A percentile compares a stretch with the other conserved stretches of the same genome.
Conservation (phyloP, 345 rosid genomes). For the Dimocarpus longan region DNA sequence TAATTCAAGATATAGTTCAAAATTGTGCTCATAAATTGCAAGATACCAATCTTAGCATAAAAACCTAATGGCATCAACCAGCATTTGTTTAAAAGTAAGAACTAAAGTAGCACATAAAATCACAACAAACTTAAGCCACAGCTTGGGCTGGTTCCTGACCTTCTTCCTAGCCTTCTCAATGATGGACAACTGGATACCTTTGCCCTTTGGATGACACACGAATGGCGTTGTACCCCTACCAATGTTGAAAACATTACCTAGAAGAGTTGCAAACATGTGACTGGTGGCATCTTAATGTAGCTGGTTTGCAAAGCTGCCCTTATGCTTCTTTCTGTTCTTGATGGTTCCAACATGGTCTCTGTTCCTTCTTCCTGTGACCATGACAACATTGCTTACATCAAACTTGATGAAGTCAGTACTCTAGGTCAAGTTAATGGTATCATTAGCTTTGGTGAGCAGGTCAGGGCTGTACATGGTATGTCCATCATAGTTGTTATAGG, state of each 20-base stretch:
- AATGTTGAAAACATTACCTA: slow-evolving; percentile 72
- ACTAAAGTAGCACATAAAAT: background rate
- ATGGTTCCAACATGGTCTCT: slow-evolving; percentile 84
- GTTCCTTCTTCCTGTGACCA: slow-evolving; percentile 93
- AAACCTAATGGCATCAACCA: slow-evolving; percentile 3
- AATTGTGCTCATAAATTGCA: background rate
- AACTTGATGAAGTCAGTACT: slow-evolving; percentile 76
- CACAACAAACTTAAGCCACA: slow-evolving; percentile 30
- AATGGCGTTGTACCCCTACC: slow-evolving; percentile 84
- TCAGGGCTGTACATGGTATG: slow-evolving; percentile 89
- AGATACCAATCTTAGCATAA: background rate
- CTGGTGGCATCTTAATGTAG: slow-evolving; percentile 74
- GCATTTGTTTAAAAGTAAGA: background rate
- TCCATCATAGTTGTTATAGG: slow-evolving; percentile 85
- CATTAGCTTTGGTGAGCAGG: slow-evolving; percentile 84
- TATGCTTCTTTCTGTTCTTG: slow-evolving; percentile 81
- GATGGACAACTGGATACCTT: slow-evolving; percentile 78
- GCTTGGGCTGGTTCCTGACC: slow-evolving; percentile 58
- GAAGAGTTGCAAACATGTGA: slow-evolving; percentile 81
- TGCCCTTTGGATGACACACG: slow-evolving; percentile 87
- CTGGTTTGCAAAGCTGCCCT: slow-evolving; percentile 85
- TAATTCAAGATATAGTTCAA: slow-evolving; percentile 1
- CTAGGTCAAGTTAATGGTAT: slow-evolving; percentile 82
- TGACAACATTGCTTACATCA: slow-evolving; percentile 85
- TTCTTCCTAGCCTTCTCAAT: slow-evolving; percentile 87